phyloP scores from a whole-genome alignment of 2,329 filamentous ascomycete genomes.

The Verticillium tricorpus region DNA sequence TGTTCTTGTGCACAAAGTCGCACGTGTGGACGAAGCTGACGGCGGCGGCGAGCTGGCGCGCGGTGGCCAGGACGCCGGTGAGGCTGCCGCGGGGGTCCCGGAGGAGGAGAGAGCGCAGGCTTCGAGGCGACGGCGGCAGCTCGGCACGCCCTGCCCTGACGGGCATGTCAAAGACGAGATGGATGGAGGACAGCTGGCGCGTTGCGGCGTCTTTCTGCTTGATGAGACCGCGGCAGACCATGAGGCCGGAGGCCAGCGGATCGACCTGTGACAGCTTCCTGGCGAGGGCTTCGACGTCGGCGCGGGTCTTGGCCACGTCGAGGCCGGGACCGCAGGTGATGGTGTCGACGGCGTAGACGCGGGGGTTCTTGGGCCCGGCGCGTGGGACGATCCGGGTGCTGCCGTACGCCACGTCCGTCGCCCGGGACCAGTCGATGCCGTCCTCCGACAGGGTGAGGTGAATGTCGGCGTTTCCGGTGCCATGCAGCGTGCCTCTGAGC shows the following conservation, averaged over 20 bases:
- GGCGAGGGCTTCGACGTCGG: slow-evolving; percentile 17
- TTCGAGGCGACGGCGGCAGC: too few species aligned
- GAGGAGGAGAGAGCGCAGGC: background rate
- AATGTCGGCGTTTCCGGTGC: too few species aligned
- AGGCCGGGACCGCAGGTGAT: background rate
- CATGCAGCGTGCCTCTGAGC: too few species aligned
- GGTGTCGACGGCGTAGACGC: background rate
- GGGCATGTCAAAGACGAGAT: background rate
- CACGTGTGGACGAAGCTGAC: slow-evolving; percentile 28
- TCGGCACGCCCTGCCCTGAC: too few species aligned
- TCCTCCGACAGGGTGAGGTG: too few species aligned
- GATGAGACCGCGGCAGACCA: background rate
- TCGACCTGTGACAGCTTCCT: background rate
- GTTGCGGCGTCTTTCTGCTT: background rate
- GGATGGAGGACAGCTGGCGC: background rate
- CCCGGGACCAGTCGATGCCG: too few species aligned
- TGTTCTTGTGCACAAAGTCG: slow-evolving; percentile 41
- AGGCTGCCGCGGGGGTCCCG: background rate
- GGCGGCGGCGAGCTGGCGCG: slow-evolving; percentile 25
- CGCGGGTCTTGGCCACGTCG: background rate
- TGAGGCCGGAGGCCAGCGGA: background rate
- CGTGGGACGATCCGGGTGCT: too few species aligned
- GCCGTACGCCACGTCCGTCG: too few species aligned
- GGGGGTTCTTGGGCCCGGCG: background rate
- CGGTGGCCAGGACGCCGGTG: slow-evolving; percentile 15